A percentile compares a stretch with the other conserved stretches of the same genome.
Evolutionary conservation across 805 yeast species (phyloP).

Genomic region (Candida insectalens): DNA sequence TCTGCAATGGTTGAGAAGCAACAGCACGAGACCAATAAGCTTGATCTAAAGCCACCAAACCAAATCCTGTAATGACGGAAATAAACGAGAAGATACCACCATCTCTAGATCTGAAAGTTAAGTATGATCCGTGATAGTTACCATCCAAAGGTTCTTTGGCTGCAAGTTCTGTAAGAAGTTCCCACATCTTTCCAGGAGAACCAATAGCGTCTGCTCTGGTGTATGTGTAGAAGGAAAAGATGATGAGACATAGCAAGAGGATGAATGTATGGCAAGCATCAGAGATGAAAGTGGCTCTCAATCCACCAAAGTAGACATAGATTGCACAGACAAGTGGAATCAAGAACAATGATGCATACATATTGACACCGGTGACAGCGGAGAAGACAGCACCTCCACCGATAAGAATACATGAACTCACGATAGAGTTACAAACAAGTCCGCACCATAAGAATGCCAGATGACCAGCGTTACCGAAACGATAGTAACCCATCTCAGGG

Average conservation of each 20-base stretch:
- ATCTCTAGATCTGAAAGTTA: slow-evolving; percentile 20
- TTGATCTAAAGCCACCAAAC: slow-evolving; percentile 18
- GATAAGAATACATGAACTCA: slow-evolving; percentile 23
- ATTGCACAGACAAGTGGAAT: slow-evolving; percentile 38
- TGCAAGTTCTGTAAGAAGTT: slow-evolving; percentile 28
- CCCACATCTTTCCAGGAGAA: slow-evolving; percentile 34
- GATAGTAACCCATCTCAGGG: slow-evolving; percentile 28
- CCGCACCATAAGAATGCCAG: slow-evolving; percentile 26
- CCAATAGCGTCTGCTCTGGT: slow-evolving; percentile 31
- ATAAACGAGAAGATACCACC: slow-evolving; percentile 21
- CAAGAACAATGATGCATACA: slow-evolving; percentile 34
- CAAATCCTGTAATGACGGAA: slow-evolving; percentile 22
- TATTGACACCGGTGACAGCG: slow-evolving; percentile 35
- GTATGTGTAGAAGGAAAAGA: slow-evolving; percentile 25
- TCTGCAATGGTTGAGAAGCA: slow-evolving; percentile 27
- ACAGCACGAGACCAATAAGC: slow-evolving; percentile 31
- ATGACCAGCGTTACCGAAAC: slow-evolving; percentile 31
- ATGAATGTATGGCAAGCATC: slow-evolving; percentile 41
- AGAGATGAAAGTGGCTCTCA: slow-evolving; percentile 43
- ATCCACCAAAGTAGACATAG: slow-evolving; percentile 42
- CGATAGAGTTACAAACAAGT: slow-evolving; percentile 26
- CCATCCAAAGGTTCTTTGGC: slow-evolving; percentile 20
- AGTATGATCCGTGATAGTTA: slow-evolving; percentile 19
- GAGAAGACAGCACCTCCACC: slow-evolving; percentile 36
- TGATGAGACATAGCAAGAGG: slow-evolving; percentile 22